Evolutionary conservation across 805 yeast genomes (phyloP).

Genomic region (Teunomyces tritomae): DNA sequence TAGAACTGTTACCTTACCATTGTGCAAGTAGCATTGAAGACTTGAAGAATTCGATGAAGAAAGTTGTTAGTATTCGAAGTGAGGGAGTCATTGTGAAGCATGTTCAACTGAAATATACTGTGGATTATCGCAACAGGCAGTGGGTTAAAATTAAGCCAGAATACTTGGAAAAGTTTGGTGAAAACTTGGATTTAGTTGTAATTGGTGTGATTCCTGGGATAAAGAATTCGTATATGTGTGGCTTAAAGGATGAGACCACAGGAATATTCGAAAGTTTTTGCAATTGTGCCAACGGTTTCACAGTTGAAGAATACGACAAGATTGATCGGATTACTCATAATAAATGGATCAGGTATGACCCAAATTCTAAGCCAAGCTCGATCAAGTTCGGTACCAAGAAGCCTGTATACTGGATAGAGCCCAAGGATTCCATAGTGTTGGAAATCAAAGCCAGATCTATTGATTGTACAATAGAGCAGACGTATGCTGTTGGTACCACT

Average conservation of each 20-base stretch:
- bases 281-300: conserved; percentile 81
- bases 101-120: conserved; percentile 52
- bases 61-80: conserved; percentile 58
- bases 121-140: conserved; percentile 58
- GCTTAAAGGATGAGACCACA: conserved; percentile 48
- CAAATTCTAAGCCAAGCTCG: conserved; percentile 38
- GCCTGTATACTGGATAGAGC: conserved; percentile 80
- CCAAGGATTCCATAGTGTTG: conserved; percentile 70
- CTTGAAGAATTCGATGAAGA: conserved; percentile 52
- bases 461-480: conserved; percentile 41
- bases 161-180: conserved; percentile 81
- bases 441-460: conserved; percentile 83
- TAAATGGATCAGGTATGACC: conserved; percentile 53
- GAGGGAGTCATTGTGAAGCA: conserved; percentile 85
- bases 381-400: conserved; percentile 55
- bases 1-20: conserved; percentile 47
- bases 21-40: conserved; percentile 47
- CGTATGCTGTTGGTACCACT: conserved; percentile 66
- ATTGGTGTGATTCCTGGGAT: conserved; percentile 76
- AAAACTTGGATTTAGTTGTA: conserved; percentile 73
- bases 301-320: conserved; percentile 55
- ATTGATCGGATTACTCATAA: conserved; percentile 58
- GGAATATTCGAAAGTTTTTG: conserved; percentile 64
- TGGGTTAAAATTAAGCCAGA: conserved; percentile 95
- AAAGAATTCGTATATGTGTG: conserved; percentile 74